phyloP scores from a whole-genome alignment of 345 rosid species.

The Camelina hispida region DNA sequence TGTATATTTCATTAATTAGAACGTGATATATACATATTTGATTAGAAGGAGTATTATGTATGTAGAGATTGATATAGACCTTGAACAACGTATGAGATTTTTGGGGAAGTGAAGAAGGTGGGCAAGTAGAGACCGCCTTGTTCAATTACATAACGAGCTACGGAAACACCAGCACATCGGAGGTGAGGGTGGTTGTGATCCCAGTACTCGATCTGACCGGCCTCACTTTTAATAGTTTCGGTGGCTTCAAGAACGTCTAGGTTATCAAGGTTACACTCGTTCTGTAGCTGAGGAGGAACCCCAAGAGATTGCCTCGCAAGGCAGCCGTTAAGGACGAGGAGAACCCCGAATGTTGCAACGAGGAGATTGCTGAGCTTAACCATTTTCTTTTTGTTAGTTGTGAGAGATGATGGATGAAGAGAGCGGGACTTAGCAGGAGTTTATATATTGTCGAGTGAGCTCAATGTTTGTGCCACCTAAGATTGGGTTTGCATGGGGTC shows the following conservation, averaged over 20 bases:
- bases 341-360: constrained; percentile 30
- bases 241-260: constrained; percentile 56
- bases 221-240: constrained; percentile 52
- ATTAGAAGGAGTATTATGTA: neutral
- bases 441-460: constrained; percentile 35
- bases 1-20: neutral
- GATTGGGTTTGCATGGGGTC: constrained; percentile 38
- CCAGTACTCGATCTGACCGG: constrained; percentile 59
- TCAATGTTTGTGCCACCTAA: constrained; percentile 29
- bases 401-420: constrained; percentile 29
- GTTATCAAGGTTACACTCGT: constrained; percentile 56
- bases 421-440: neutral
- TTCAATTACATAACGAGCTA: constrained; percentile 49
- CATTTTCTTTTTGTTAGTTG: constrained; percentile 23
- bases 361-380: constrained; percentile 29
- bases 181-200: constrained; percentile 56
- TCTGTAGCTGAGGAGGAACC: constrained; percentile 45
- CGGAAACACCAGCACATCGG: constrained; percentile 64
- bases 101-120: constrained; percentile 49
- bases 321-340: constrained; percentile 40
- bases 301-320: constrained; percentile 39
- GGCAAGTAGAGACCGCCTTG: constrained; percentile 66
- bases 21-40: neutral
- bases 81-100: constrained; percentile 56
- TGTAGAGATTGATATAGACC: constrained; percentile 38